phyloP scores from a whole-genome alignment of 768 basidiomycete genomes.

The Auricularia sp. region DNA sequence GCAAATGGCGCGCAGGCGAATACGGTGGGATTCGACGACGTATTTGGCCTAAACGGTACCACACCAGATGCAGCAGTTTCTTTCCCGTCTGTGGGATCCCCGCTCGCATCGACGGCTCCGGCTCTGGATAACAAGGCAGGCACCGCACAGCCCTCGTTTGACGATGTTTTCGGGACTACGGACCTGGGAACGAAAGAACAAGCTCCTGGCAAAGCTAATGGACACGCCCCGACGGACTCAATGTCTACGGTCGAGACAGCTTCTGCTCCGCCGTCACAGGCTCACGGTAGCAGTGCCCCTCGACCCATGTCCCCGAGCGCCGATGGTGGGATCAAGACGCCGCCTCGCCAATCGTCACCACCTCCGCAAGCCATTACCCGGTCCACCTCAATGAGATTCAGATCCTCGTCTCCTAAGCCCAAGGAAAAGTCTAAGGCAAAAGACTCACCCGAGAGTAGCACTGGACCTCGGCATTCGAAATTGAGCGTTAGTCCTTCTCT shows the following conservation, averaged over 20 bases:
- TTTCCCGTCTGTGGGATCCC: constrained; percentile 26
- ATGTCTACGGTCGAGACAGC: background rate
- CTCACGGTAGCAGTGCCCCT: constrained; percentile 5
- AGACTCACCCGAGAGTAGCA: constrained; percentile 40
- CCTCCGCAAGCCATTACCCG: constrained; percentile 12
- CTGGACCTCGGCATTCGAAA: constrained; percentile 57
- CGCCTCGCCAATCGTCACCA: constrained; percentile 16
- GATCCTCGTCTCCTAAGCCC: constrained; percentile 44
- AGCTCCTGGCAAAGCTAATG: background rate
- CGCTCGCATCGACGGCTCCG: constrained; percentile 19
- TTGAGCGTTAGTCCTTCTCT: constrained; percentile 51
- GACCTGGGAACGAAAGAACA: background rate
- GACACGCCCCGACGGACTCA: background rate
- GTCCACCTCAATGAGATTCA: constrained; percentile 17
- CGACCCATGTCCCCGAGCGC: constrained; percentile 7
- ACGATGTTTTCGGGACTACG: background rate
- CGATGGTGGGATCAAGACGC: constrained; percentile 28
- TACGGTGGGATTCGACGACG: constrained; percentile 38
- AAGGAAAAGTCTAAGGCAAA: constrained; percentile 33
- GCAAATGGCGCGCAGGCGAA: constrained; percentile 7
- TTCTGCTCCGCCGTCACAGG: background rate
- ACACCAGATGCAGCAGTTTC: background rate
- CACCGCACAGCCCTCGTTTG: background rate
- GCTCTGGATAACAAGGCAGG: constrained; percentile 1
- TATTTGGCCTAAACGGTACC: constrained; percentile 35